Evolutionary conservation across 2,329 filamentous ascomycete species (phyloP), one percentile per base, ranked within the genome.

Genomic region (Xylariaceae sp.): DNA sequence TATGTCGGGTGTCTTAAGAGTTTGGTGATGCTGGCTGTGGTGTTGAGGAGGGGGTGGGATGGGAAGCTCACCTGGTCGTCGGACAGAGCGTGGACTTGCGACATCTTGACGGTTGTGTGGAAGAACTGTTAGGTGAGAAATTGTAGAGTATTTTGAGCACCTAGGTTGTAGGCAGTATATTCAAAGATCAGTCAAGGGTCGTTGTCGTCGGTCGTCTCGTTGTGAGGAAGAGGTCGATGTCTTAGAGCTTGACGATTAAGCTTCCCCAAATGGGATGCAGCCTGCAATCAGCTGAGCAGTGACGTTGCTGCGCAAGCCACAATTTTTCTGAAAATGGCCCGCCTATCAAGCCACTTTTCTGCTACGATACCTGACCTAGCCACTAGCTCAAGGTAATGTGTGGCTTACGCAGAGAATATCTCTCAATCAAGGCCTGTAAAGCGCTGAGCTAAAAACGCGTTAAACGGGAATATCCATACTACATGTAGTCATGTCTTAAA

Each of bases 81-180:
- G 74, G 91, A 95, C 74, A 97, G 86, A 69, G 89, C 87, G 84
- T 95, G 90, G 57, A 82, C 76, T 78, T 90, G 86, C 72, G 90
- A 93, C 90, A 95, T 95, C 68, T 71, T 85, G 77, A 68, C 65
- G 67, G 67, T 55, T 48, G 51, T 45, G 56, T 46, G 49, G 48
- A 48, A 38, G 44, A 44, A 40, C 38, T 45, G 29, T 51, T 48
- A 56, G 39, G 41, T 38, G 39, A 23, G 19, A 45, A 22, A 14
- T 11, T 10, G 40, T 12, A n/a, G n/a, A n/a, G n/a, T n/a, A n/a
- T n/a, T 33, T 22, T 40, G 7, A 36, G 37, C 22, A 41, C 14
- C 10, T 29, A 6, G 40, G 35, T 8, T 38, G 44, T 49, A 36
- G 37, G 48, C 41, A 35, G 40, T 10, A 39, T 11, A 34, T 38